Base-by-base conservation (phyloP, 352 stramenopile genomes). In the Globisporangium paddicum region DNA sequence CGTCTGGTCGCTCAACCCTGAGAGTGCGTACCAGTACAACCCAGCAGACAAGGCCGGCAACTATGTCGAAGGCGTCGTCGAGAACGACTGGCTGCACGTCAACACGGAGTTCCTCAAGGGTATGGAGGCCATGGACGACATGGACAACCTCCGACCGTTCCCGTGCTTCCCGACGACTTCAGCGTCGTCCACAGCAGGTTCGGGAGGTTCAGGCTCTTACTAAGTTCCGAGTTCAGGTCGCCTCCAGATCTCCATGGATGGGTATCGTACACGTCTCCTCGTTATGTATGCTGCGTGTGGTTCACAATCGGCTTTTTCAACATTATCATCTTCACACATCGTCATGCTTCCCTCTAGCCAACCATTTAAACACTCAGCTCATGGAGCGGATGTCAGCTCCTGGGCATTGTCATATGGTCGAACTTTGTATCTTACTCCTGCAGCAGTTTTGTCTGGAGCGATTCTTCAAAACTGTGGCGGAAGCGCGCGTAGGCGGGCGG, bases 381-480 rank as follows among this genome's bases (percentile, higher is more conserved):
- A 42, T 5, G 37, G 19, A 16, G 37, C 35, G n/a, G 28, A 32
- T 18, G 8, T 42, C 19, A 42, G 35, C 35, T 41, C 35, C n/a
- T 6, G 13, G 28, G 28, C 28, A 32, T 32, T 6, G 28, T 32
- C 28, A 32, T 32, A 32, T 6, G 5, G 25, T 23, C 25, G 16
- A 7, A 37, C n/a, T 37, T 34, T 34, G 25, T 37, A 3, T 37
- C 0, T n/a, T 48, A 69, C 35, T 79, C 68, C 30, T 79, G 62
- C 16, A 92, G 69, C 37, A 90, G 61, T 25, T 84, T 87, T 32
- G 79, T 76, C 21, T 92, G 77, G 54, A 92, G 63, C 40, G 78
- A 81, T 38, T 87, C 73, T 53, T 90, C 79, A 51, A 88, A 85
- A 19, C 63, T 79, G 47, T 89, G 74, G 51, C 77, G 71, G 56